phyloP scores from a whole-genome alignment of 805 yeast species.

The Ogataea naganishii region DNA sequence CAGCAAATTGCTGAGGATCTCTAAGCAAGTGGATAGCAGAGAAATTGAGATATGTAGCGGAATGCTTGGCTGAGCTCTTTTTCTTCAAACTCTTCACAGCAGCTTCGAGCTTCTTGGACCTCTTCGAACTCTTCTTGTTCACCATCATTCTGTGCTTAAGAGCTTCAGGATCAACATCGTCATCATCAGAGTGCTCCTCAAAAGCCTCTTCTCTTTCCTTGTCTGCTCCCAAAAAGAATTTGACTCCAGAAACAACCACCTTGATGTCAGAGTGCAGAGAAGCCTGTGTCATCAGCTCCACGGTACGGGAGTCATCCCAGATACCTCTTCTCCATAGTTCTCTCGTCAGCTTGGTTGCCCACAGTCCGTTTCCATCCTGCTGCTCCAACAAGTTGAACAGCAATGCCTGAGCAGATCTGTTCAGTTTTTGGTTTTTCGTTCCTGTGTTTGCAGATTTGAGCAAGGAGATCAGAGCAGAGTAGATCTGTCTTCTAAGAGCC shows the following conservation, averaged over 20 bases:
- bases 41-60: slow-evolving; percentile 73
- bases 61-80: slow-evolving; percentile 47
- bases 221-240: slow-evolving; percentile 92
- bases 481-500: slow-evolving; percentile 73
- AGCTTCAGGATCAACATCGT: slow-evolving; percentile 61
- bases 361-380: slow-evolving; percentile 69
- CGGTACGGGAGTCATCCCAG: slow-evolving; percentile 96
- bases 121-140: slow-evolving; percentile 73
- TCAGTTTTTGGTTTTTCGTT: slow-evolving; percentile 83
- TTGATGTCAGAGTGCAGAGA: slow-evolving; percentile 81
- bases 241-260: slow-evolving; percentile 83
- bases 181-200: slow-evolving; percentile 67
- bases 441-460: slow-evolving; percentile 80
- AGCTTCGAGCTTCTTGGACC: slow-evolving; percentile 69
- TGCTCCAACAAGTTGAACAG: slow-evolving; percentile 81
- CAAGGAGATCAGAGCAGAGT: slow-evolving; percentile 66
- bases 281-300: slow-evolving; percentile 96
- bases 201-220: slow-evolving; percentile 82
- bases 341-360: slow-evolving; percentile 94
- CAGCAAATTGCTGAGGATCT: slow-evolving; percentile 98
- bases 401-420: slow-evolving; percentile 85
- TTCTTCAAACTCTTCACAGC: slow-evolving; percentile 67
- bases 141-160: slow-evolving; percentile 75
- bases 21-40: slow-evolving; percentile 89
- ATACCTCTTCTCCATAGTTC: slow-evolving; percentile 97